Evolutionary conservation across 1,284 basidiomycete genomes (phyloP), one percentile per base, ranked within the genome.

Genomic region (Ustilago shanxiensis): DNA sequence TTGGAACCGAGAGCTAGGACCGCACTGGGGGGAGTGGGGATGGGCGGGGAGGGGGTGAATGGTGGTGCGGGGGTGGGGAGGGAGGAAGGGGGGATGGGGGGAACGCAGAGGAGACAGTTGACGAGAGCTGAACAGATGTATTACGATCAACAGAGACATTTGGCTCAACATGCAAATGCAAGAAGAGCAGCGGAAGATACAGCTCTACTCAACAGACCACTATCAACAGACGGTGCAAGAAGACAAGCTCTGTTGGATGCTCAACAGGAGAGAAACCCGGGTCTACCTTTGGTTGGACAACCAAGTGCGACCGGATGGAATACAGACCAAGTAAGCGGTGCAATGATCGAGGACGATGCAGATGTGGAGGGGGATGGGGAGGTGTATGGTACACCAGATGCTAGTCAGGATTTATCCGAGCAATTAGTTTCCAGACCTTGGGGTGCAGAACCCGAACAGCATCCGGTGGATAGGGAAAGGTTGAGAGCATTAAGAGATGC

Each of bases 1-100:
- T 54, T 81, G 26, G 72, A 67, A 31, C 59, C 79, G 8, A 58
- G 81, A 14, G 60, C 78, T 8, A 61, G 68, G 31, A 54, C 45
- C 2, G 72, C 77, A 6, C 41, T 79, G 35, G 61, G 60, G 18
- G 58, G 52, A 2, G 18, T 75, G 37, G 29, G 28, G 9, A 9
- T n/a, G 26, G 55, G 1, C 22, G 18, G 11, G n/a, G 22, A 20
- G 28, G 54, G 18, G 22, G 24, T 24, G 52, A n/a, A 18, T 37
- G 52, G 35, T 16, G 22, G 33, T 26, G 26, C 22, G 18, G 37
- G 47, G 47, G n/a, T 31, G n/a, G 9, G 56, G 56, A 33, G n/a
- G n/a, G n/a, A 50, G 54, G 18, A 35, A 39, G 10, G n/a, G 52
- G 47, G 47, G n/a, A 35, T 29, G 9, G 56, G 56, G 39, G n/a